Evolutionary conservation across 345 rosid genomes (phyloP).

Genomic region (Mangifera indica): DNA sequence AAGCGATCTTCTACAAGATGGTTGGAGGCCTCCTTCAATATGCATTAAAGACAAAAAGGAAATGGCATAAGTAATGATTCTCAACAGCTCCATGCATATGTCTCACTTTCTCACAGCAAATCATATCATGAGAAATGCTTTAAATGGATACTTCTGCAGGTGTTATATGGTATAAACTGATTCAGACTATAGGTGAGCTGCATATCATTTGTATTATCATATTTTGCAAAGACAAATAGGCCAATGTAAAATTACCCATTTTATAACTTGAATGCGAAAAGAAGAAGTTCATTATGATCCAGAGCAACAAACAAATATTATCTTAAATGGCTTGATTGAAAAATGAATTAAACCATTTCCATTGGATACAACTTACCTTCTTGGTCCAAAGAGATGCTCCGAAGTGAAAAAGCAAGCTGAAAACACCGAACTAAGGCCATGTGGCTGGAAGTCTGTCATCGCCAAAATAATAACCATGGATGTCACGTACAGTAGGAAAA

Average conservation of each 20-base stretch:
- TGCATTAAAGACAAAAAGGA: constrained; percentile 23
- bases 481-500: background rate
- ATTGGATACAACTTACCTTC: constrained; percentile 48
- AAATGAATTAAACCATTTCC: background rate
- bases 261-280: background rate
- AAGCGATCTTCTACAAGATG: constrained; percentile 77
- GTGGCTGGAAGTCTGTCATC: constrained; percentile 74
- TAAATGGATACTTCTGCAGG: background rate
- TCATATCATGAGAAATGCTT: background rate
- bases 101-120: constrained; percentile 7
- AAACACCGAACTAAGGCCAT: constrained; percentile 76
- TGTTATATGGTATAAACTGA: background rate
- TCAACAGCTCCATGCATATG: constrained; percentile 5
- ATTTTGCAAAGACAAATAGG: background rate
- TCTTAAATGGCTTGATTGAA: background rate
- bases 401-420: constrained; percentile 83
- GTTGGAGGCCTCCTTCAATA: constrained; percentile 65
- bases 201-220: background rate
- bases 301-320: background rate
- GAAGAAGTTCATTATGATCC: background rate
- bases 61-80: constrained; percentile 9
- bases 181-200: background rate
- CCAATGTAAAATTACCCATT: background rate
- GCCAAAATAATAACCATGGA: constrained; percentile 13
- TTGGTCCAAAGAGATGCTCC: constrained; percentile 65